Percentiles rank a stretch among this genome's conserved stretches.
Conservation (phyloP, 768 basidiomycete genomes). For the Psilocybe tampanensis region DNA sequence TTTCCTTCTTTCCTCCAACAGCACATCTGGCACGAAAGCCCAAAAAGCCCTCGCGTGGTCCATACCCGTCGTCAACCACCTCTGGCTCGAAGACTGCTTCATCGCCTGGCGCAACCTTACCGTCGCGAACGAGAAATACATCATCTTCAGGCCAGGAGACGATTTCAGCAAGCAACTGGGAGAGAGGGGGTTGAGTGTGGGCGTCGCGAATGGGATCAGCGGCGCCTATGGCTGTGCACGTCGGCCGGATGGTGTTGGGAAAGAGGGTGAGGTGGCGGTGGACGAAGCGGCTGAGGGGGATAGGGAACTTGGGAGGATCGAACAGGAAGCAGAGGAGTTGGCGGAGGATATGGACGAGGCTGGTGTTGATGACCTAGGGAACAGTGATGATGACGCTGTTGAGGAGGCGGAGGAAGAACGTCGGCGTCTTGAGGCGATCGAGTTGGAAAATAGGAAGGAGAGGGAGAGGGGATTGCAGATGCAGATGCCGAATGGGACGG, state of each 20-base stretch:
- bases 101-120: constrained; percentile 75
- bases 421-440: constrained; percentile 4
- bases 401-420: constrained; percentile 18
- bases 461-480: constrained; percentile 1
- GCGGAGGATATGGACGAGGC: constrained; percentile 6
- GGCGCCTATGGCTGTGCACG: neutral
- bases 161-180: constrained; percentile 58
- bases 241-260: neutral
- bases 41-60: constrained; percentile 77
- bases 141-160: constrained; percentile 65
- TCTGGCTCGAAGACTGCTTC: constrained; percentile 92
- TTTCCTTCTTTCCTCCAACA: constrained; percentile 20
- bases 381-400: constrained; percentile 1
- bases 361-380: constrained; percentile 2
- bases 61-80: constrained; percentile 86
- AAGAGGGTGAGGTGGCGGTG: neutral
- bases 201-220: neutral
- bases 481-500: constrained; percentile 25
- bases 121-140: constrained; percentile 66
- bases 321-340: constrained; percentile 23
- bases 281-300: constrained; percentile 3
- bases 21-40: constrained; percentile 60
- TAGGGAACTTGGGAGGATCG: constrained; percentile 19
- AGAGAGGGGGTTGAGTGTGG: constrained; percentile 34
- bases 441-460: neutral